Evolutionary conservation across 768 basidiomycete species (phyloP).

Genomic region (Mycena latifolia): DNA sequence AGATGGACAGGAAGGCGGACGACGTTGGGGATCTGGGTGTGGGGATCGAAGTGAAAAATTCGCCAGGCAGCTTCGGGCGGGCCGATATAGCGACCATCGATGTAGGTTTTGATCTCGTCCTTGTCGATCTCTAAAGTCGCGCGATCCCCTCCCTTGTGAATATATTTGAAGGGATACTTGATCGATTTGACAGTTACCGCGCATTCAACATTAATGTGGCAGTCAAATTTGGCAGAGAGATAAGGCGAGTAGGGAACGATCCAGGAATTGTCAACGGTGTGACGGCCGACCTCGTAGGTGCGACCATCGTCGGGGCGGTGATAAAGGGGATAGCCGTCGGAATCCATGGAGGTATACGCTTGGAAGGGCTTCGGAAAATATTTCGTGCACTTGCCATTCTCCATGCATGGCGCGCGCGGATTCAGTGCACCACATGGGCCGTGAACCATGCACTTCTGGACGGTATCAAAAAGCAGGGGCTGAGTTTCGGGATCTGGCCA

Average conservation of each 20-base stretch:
- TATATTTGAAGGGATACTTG: conserved; percentile 34
- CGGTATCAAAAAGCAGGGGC: too few species aligned
- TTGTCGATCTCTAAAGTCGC: neutral
- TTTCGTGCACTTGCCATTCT: conserved; percentile 51
- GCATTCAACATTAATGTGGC: conserved; percentile 56
- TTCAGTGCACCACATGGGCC: conserved; percentile 47
- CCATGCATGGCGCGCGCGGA: conserved; percentile 49
- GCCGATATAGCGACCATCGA: conserved; percentile 43
- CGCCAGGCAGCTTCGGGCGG: conserved; percentile 51
- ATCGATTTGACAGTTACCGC: conserved; percentile 43
- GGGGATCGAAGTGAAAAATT: conserved; percentile 48
- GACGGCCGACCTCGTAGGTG: conserved; percentile 13
- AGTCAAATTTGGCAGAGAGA: conserved; percentile 45
- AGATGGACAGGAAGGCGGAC: conserved; percentile 58
- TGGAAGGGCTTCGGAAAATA: conserved; percentile 51
- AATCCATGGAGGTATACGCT: conserved; percentile 43
- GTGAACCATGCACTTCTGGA: conserved; percentile 56
- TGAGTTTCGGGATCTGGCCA: conserved; percentile 26
- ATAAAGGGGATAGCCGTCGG: conserved; percentile 53
- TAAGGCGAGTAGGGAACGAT: conserved; percentile 52
- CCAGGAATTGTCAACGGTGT: conserved; percentile 43
- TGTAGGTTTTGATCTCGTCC: conserved; percentile 35
- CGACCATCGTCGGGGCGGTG: conserved; percentile 36
- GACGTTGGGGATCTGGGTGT: conserved; percentile 54
- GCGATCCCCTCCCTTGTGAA: conserved; percentile 24